Base-by-base conservation (phyloP, 768 basidiomycete species). In the Boletus sp. region DNA sequence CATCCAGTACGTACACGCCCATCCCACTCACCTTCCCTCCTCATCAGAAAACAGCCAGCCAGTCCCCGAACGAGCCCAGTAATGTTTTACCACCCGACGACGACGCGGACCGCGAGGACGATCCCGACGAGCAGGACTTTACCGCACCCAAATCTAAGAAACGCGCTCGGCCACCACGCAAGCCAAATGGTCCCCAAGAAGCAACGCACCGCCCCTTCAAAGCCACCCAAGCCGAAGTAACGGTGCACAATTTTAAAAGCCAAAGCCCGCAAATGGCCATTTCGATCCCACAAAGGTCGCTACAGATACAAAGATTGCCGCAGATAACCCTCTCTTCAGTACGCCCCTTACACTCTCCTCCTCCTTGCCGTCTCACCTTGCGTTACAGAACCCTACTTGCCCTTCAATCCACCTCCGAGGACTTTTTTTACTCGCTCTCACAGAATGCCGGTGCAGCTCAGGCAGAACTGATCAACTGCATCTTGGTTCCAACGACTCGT, bases 311-410 rank as follows among this genome's bases (percentile, higher is more conserved):
- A 89, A 87, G 75, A 91, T 96, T 61, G 74, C 81, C 10, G 80
- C 81, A 3, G 96, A 98, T 73, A 95, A 94, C 67, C 78, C 84
- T 2, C 78, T 98, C 48, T 98, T 97, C 76, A 97, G 95, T 96
- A 70, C 64, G 92, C 81, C 36, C 50, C 6, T 36, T 41, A 5
- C 12, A 0, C n/a, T 15, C 5, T 45, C 2, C 5, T 42, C 44
- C 10, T n/a, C 5, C n/a, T n/a, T 29, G 54, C 32, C 51, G 11
- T 17, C 44, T 59, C 62, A 60, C 51, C 47, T n/a, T 20, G n/a
- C 24, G n/a, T n/a, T 49, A 17, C 63, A 98, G 95, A 96, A 90
- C 94, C 35, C 82, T 98, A 45, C 82, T 94, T 37, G 90, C 93
- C 0, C 77, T 98, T 36, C 90, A 94, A 67, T 87, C 86, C 1